These are phyloP conservation scores for Sapria himalayana DNA, from an alignment of 345 rosid species.

Conservation along the genomic window DNA sequence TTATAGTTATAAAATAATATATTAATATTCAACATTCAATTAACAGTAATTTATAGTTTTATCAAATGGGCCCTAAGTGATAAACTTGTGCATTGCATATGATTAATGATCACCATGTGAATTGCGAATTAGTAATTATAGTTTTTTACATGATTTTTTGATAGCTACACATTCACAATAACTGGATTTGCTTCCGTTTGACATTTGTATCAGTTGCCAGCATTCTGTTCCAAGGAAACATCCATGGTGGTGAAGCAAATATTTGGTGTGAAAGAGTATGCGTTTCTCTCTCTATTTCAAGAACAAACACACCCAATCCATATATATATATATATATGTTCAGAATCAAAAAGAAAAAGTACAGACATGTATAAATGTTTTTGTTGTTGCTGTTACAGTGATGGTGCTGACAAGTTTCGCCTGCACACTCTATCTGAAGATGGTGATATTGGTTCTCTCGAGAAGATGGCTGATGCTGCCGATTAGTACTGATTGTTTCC, in stretches of 20 bases:
- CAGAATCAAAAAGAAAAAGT: constrained; percentile 1
- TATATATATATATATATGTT: neutral
- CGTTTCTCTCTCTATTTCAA: constrained; percentile 1
- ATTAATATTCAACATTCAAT: too few relatives aligned
- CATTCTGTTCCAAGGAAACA: constrained; percentile 56
- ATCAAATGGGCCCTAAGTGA: too few relatives aligned
- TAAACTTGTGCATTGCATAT: too few relatives aligned
- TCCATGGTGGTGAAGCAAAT: constrained; percentile 79
- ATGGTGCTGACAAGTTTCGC: constrained; percentile 61
- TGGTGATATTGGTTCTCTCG: constrained; percentile 68
- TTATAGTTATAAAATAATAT: too few relatives aligned
- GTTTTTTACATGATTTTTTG: too few relatives aligned
- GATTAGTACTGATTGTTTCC: constrained; percentile 19
- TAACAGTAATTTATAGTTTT: too few relatives aligned
- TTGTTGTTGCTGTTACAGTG: too few relatives aligned
- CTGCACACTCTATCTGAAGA: constrained; percentile 57
- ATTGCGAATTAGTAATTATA: too few relatives aligned
- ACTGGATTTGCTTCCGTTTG: constrained; percentile 8
- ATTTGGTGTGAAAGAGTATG: constrained; percentile 87
- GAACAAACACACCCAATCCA: neutral
- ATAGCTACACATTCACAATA: too few relatives aligned
- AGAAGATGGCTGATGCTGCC: constrained; percentile 53
- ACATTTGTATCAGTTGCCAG: constrained; percentile 48
- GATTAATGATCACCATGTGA: too few relatives aligned
- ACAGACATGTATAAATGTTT: neutral